Base-by-base conservation (phyloP, 2,329 filamentous ascomycete species). In the Ophiostoma angusticollis region DNA sequence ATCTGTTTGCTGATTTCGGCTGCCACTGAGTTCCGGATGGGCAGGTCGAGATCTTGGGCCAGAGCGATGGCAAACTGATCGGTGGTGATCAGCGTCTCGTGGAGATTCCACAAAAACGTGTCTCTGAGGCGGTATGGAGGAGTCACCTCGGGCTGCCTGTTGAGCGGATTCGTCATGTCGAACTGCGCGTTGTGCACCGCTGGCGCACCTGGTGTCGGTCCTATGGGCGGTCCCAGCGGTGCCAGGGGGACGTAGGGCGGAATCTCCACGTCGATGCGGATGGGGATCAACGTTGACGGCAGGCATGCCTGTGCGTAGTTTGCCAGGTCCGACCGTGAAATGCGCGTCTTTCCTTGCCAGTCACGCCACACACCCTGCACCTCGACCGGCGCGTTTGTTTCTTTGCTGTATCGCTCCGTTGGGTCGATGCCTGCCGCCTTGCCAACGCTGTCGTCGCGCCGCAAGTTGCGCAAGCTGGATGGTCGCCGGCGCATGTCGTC, bases 81-180 rank as follows among this genome's bases (percentile, higher is more conserved):
- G 1, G 91, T 93, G 0, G 91, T 98, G 37, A 87, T 83, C 42
- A 95, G 67, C 0, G 84, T 83, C 63, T 98, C 91, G 60, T 96
- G 89, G 12, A 98, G 69, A 52, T 98, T 98, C 91, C 91, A 98
- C 37, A 95, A 63, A 52, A 98, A 96, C n/a, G 84, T 81, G 52
- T 98, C 91, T 52, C 93, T 86, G 41, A 98, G 68, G 46, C 91
- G 77, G 60, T 86, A 95, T 3, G 84, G 81, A 1, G 86, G 78
- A 12, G 86, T 86, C 45, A 74, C 61, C 45, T 95, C 89, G 40
- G 81, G 81, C 40, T 72, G 69, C 52, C 80, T 79, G 62, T 93
- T 95, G 40, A 86, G 78, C 12, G 84, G 79, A 36, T 84, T 65
- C 5, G 74, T 75, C 43, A 81, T 76, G 53, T 93, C 82, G 49